Base-by-base conservation (phyloP, 805 yeast genomes). In the Metschnikowia gelsemii region DNA sequence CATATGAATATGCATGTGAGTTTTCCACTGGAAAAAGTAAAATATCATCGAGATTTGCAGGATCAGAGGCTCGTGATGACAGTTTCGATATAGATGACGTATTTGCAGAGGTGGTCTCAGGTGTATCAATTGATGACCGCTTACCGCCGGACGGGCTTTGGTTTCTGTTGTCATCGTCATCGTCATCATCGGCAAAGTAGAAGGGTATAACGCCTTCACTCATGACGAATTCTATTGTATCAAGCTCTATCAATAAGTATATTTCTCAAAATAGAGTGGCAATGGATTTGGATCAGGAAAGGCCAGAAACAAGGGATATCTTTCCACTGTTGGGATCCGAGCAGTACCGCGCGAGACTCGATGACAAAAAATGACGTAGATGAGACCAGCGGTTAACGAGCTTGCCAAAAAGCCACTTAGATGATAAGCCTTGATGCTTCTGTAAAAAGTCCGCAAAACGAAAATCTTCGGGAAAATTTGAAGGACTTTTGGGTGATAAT, bases 1-100 rank as follows among this genome's bases (percentile, higher is more conserved):
- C 87, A 58, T 87, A 87, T 0, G 95, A 86, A 57, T 84, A 87
- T 2, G 95, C 84, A 58, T 85, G 90, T 1, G 93, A 78, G 9
- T 93, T 84, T 51, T 84, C 89, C 19, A 80, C 79, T 4, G 91
- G 88, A 55, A 87, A 83, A 47, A 72, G 75, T 28, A 81, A 57
- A 14, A 84, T 69, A 40, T 82, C 74, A 14, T 50, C 40, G 32
- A 49, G 38, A 30, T 36, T 44, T 22, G 48, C 18, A 17, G 42
- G 21, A 6, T 46, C 52, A 8, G 42, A 23, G 7, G 43, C 44
- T 14, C 45, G 42, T 8, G 46, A 39, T 2, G 40, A 17, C 11
- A 30, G 24, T 27, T 43, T 38, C 0, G 46, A 35, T 3, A 38
- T 16, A 11, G 39, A 20, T 6, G 41, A 14, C 3, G 33, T 11